Base-by-base conservation (phyloP, 345 rosid species). In the Anacardium occidentale region DNA sequence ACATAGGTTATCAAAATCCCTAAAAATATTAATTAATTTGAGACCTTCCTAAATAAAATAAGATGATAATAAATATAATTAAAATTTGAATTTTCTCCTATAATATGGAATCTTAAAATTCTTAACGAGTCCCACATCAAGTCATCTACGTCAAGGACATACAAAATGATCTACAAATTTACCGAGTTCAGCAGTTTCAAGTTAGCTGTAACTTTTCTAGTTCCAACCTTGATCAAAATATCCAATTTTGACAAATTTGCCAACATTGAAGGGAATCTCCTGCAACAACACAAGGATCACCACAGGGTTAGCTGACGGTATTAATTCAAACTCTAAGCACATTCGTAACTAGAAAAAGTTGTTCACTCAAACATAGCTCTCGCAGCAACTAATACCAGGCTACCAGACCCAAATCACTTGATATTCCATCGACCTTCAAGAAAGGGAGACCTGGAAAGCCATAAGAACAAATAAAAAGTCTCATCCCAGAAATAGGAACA, bases 361-460 rank as follows among this genome's bases (percentile, higher is more conserved):
- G 83, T 87, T 86, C 29, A 94, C 98, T 88, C 90, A 3, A 86
- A 87, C 48, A 90, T 76, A 76, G 92, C 76, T 65, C 75, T 84
- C 71, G 90, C 94, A 79, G 92, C 88, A 65, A 81, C 84, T 32
- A 92, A 78, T 54, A 92, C 97, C 11, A 90, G 90, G 74, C 79
- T 90, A 72, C 98, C 91, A 51, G 88, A 80, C 0, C 94, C 98
- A 81, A 95, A 90, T 97, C 99, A 95, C 81, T 92, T 94, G 24
- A 95, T 90, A 71, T 83, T 90, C 99, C 99, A 95, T 26, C 82
- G 83, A 22, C 98, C 98, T 83, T 95, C 92, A 57, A 95, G 80
- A 81, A 69, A 90, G n/a, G 98, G 98, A 47, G 98, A 92, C 92
- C 98, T 94, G 90, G 55, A 80, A 79, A 84, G 86, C 89, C 83